Evolutionary conservation across 1,139 yeast genomes (phyloP), one percentile per base, ranked within the genome.

Genomic region (Nadsonia commutata): DNA sequence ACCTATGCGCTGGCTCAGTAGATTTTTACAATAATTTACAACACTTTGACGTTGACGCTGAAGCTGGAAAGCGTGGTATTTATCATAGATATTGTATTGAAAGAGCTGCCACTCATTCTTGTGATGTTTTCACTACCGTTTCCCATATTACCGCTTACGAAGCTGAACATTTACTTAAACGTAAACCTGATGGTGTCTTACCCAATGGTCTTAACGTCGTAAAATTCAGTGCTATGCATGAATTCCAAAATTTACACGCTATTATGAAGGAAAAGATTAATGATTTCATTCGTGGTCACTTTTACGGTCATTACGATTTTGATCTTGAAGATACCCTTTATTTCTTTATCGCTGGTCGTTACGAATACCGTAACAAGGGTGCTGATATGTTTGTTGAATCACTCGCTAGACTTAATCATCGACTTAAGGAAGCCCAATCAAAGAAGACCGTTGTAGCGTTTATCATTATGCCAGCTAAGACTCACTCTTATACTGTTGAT

Each of bases 41-140:
- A 53, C 71, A 78, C 58, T 88, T 90, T 59, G 98, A 90, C 58
- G 96, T 88, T 41, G 98, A 90, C 61, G 88, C 93, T 31, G 98
- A 90, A 64, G 97, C 97, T 9, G 98, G 98, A 18, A 88, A 86
- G 64, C 71, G 97, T 54, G 98, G 98, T 45, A 90, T 90, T 53
- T 90, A 90, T 64, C 98, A 90, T 60, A 75, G 98, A 51, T 90
- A 90, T 64, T 90, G 98, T 63, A 82, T 90, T 52, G 98, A 90
- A 66, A 74, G 98, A 47, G 86, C 95, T 2, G 96, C 97, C 6
- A 88, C 96, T 18, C 98, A 90, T 59, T 74, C 93, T 9, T 86
- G 95, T 16, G 98, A 90, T 63, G 98, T 90, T 23, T 90, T 90
- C 68, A 90, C 98, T 38, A 90, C 98, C 0, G 98, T 90, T 16